Evolutionary conservation across 2,329 filamentous ascomycete genomes (phyloP), one percentile per base, ranked within the genome.

Genomic region (Escovopsis sp.): DNA sequence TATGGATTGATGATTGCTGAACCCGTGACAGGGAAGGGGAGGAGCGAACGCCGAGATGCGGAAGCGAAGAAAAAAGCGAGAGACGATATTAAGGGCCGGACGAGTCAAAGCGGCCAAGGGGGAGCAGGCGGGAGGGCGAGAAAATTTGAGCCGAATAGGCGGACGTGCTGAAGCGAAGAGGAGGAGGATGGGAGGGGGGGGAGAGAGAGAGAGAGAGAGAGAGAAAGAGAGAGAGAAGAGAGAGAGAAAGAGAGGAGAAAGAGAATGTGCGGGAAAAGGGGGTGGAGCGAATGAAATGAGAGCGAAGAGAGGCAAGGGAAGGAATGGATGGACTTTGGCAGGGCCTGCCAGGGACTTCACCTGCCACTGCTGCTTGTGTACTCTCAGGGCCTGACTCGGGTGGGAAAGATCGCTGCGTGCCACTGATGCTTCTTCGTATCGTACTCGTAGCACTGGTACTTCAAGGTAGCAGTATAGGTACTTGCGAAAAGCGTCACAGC

Each of bases 221-320:
- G 6, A 20, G 20, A 10, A 15, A 15, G 30, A 30, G 37, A 36
- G n/a, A 14, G 37, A 34, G 29, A 29, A 3, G 20, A 20, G 20
- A 20, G 20, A 20, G 20, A 41, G 39, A n/a, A 58, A 60, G 9
- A 63, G 66, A 42, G 70, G 80, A 47, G 66, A 84, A 66, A 39
- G n/a, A 4, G 34, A 14, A 20, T 20, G 20, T 20, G 20, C 20
- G 20, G 20, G 20, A 20, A 20, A 20, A 20, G 20, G 20, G 20
- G 20, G 20, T 20, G 20, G 20, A 20, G 20, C 20, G 20, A 20
- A 20, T 20, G 20, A 20, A 20, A 20, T 20, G 20, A 20, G 20
- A 20, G 20, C 20, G 20, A 20, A 20, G 4, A 20, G 20, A 20
- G 20, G 20, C 20, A 20, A 20, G 20, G 20, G 20, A 20, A 20